Evolutionary conservation across 257 asterid genomes (phyloP), one percentile per base, ranked within the genome.

Genomic region (Rhazya stricta): DNA sequence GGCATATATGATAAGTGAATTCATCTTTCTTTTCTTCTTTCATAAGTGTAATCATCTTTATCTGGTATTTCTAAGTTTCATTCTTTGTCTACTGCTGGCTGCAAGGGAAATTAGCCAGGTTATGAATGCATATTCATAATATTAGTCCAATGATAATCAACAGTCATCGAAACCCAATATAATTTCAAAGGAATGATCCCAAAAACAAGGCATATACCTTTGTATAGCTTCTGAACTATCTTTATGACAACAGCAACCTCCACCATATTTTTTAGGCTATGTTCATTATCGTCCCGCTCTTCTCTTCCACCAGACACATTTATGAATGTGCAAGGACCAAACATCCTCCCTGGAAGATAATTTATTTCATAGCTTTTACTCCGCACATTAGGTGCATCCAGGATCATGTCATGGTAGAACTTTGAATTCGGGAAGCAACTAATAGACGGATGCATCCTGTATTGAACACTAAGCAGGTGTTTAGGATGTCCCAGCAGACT

Each of bases 251-350:
- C 85, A 19, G 90, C 95, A 19, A 84, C 95, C 81, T 91, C 95
- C 69, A 89, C 89, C 89, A 83, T 71, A 77, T 91, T 91, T 81
- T 86, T 87, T 74, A 53, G 56, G 34, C 91, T 91, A 61, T 76
- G 86, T 25, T 91, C 84, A 48, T 67, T 75, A 50, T 77, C 86
- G 71, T 83, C 90, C 21, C 50, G 8, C 76, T 91, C 92, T 80
- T 90, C 94, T 77, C 41, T 77, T 34, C 90, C 91, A 9, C 58
- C 83, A 48, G 66, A 74, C 45, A 90, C 69, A 78, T 85, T 83
- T 43, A 90, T 88, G 67, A 90, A 88, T 0, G 92, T 87, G 84
- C 87, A 90, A 6, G 94, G 89, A 62, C 92, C 92, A 74, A 81
- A 90, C 83, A 85, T 87, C 51, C 46, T 77, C 48, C 88, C 92